A percentile compares a stretch with the other conserved stretches of the same genome.
These are phyloP conservation scores for Microbotryum saponariae DNA, from an alignment of 1,284 basidiomycete species.

Conservation along the genomic window DNA sequence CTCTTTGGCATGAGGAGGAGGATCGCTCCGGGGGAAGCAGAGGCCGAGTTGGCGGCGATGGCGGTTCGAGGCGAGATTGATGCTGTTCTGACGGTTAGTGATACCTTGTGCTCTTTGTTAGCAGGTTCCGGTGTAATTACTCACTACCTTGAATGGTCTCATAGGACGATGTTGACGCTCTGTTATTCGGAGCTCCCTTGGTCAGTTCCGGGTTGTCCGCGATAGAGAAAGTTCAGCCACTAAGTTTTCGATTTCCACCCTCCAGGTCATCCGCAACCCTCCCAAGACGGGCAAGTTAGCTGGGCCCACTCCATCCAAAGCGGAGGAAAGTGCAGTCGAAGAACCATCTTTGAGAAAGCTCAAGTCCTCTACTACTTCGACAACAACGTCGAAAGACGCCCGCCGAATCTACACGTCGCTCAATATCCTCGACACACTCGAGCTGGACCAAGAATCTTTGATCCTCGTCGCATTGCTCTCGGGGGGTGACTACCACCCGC, in stretches of 20 bases:
- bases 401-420: slow-evolving; percentile 20
- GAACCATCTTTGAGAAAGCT: not conserved
- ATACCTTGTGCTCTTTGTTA: not conserved
- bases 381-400: not conserved
- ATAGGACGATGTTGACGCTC: slow-evolving; percentile 79
- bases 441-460: slow-evolving; percentile 63
- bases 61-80: slow-evolving; percentile 76
- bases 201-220: slow-evolving; percentile 45
- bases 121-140: not conserved
- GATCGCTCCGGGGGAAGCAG: slow-evolving; percentile 87
- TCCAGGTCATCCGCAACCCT: slow-evolving; percentile 62
- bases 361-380: not conserved
- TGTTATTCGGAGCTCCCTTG: slow-evolving; percentile 76
- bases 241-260: slow-evolving; percentile 8
- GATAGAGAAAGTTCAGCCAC: slow-evolving; percentile 11
- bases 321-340: not conserved
- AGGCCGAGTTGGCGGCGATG: slow-evolving; percentile 86
- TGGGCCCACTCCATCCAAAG: no score
- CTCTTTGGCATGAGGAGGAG: slow-evolving; percentile 17
- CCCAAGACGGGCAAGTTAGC: slow-evolving; percentile 37
- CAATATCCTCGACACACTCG: slow-evolving; percentile 52
- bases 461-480: slow-evolving; percentile 77
- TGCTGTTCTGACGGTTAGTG: slow-evolving; percentile 59
- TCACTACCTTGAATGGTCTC: not conserved
- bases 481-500: slow-evolving; percentile 76